Evolutionary conservation across 495 filamentous ascomycete genomes (phyloP).

Genomic region (Penicillium crystallinum): DNA sequence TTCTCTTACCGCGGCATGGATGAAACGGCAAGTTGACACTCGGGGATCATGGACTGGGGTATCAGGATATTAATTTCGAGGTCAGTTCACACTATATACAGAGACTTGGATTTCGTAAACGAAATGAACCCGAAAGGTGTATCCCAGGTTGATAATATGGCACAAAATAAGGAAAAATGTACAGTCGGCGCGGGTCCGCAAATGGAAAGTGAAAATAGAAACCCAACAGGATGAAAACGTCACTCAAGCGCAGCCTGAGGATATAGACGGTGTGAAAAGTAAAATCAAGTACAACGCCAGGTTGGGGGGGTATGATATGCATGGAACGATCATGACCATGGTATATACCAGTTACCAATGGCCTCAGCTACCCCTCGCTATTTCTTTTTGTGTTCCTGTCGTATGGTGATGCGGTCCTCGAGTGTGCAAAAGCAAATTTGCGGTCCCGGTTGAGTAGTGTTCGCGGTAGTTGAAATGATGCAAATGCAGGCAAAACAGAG

Average conservation of each 20-base stretch:
- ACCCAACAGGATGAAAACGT: background rate
- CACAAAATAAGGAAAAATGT: background rate
- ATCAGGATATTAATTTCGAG: background rate
- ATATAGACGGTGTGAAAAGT: background rate
- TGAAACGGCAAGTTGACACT: too few relatives aligned
- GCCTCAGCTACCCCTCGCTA: slow-evolving; percentile 1
- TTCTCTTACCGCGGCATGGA: too few relatives aligned
- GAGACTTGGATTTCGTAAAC: background rate
- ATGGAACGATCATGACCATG: slow-evolving; percentile 21
- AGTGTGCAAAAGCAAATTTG: background rate
- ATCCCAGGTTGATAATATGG: background rate
- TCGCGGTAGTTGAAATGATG: background rate
- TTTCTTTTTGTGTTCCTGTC: background rate
- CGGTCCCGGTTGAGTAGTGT: background rate
- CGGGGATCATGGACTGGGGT: background rate
- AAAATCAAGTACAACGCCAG: slow-evolving; percentile 14
- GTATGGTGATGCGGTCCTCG: background rate
- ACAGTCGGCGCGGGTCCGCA: background rate
- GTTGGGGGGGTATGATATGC: slow-evolving; percentile 25
- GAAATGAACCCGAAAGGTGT: background rate
- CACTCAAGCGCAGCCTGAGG: background rate
- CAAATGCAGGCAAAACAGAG: slow-evolving; percentile 4
- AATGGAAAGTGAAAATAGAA: background rate
- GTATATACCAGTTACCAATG: slow-evolving; percentile 18
- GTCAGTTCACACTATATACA: background rate